Base-by-base conservation (phyloP, 2,329 filamentous ascomycete species). In the Periglandula ipomoeae region DNA sequence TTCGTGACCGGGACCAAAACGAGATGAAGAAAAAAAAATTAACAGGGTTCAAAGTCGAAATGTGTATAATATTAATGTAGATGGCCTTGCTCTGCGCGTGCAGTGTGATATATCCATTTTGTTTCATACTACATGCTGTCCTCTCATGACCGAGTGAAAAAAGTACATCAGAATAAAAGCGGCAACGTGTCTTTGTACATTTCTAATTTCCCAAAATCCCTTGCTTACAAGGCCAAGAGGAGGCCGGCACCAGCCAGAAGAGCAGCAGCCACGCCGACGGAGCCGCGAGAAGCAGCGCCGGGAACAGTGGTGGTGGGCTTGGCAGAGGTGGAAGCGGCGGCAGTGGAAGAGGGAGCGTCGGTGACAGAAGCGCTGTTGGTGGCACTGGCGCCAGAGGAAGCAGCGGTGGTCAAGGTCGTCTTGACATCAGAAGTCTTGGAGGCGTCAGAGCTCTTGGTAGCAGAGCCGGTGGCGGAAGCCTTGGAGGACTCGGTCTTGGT, bases 401-500 rank as follows among this genome's bases (percentile, higher is more conserved):
- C 37, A 23, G 52, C 54, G 13, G 58, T 52, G 48, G 47, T 55
- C 38, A 56, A 49, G 17, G 55, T 55, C 41, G 55, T 55, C 52
- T 54, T 50, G 45, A 47, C 37, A 30, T 52, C 55, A 50, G 53
- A 58, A 3, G 27, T 30, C 27, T 30, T 30, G 27, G 27, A 30
- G 27, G 27, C 27, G 27, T 30, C 27, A 32, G 30, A 32, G 30
- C 6, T 39, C 37, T 17, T 20, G 17, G 42, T 22, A 3, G 20
- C 22, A 13, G 43, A 35, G 23, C n/a, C 32, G 10, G 48, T 44
- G 17, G 50, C 44, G 22, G 49, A 49, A 51, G 64, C 74, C 56
- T 76, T 55, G 55, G 56, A 57, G 60, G 78, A 79, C 61, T 79
- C 65, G 56, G 76, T 52, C 73, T 24, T 45, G 17, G 19, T 11